phyloP scores from a whole-genome alignment of 768 basidiomycete genomes.

The Amanita phalloides region DNA sequence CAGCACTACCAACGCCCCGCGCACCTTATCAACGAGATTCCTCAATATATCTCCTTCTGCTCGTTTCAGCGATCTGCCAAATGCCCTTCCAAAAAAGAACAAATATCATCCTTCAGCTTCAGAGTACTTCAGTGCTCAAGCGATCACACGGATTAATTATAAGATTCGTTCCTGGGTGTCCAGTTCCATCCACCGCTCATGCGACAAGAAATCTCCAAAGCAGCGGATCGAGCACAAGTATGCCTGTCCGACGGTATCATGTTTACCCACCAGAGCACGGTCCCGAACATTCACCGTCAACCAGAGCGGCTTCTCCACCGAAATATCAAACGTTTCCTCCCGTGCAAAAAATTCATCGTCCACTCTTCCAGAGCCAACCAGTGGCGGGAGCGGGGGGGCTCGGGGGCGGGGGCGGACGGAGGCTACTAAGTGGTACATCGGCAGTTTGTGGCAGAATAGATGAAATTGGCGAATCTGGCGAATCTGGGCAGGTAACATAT shows the following conservation, averaged over 20 bases:
- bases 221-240: slow-evolving; percentile 92
- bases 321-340: slow-evolving; percentile 96
- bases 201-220: slow-evolving; percentile 81
- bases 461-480: no score
- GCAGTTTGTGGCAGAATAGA: no score
- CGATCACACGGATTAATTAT: no score
- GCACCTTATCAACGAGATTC: slow-evolving; percentile 93
- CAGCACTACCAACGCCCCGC: slow-evolving; percentile 8
- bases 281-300: slow-evolving; percentile 93
- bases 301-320: slow-evolving; percentile 92
- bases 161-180: slow-evolving; percentile 80
- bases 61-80: slow-evolving; percentile 85
- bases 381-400: no score
- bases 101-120: slow-evolving; percentile 95
- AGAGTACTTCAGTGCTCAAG: no score
- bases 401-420: no score
- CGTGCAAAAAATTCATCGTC: slow-evolving; percentile 34
- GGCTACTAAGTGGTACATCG: no score
- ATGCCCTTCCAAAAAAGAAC: slow-evolving; percentile 95
- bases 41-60: slow-evolving; percentile 94
- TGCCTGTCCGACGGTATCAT: slow-evolving; percentile 83
- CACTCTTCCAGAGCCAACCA: background rate
- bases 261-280: slow-evolving; percentile 83
- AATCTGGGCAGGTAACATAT: no score
- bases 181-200: slow-evolving; percentile 86